Base-by-base conservation (phyloP, 345 rosid genomes). In the Citropsis articulata region DNA sequence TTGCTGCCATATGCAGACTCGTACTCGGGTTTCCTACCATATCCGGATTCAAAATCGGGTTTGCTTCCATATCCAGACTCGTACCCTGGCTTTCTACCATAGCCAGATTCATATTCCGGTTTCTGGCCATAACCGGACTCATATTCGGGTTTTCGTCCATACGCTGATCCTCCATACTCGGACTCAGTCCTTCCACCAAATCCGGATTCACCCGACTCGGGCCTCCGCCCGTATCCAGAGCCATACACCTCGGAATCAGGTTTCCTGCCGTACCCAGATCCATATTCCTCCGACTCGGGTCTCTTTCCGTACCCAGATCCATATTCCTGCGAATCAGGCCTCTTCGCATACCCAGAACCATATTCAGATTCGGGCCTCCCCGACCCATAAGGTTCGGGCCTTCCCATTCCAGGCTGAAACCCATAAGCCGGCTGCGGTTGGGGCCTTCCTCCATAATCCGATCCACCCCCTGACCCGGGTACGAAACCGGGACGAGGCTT, bases 401-500 rank as follows among this genome's bases (percentile, higher is more conserved):
- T 55, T 77, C n/a, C 66, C 71, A 16, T 40, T 12, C 77, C 83
- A 36, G 73, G n/a, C n/a, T 69, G 78, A 6, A 73, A 60, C 66
- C 86, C 90, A 63, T 73, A 69, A 0, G 77, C 84, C 45, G 88
- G 63, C 27, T 76, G 84, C 5, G 84, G 74, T 75, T 33, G 73
- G 31, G 56, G 75, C 81, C 30, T 57, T 42, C 73, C 83, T 8
- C 85, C 89, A 77, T 79, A 80, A 18, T 81, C 36, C 36, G 36
- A 35, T 7, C 36, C 36, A 35, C 36, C 36, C 7, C 36, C 88
- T 1, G 79, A 80, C n/a, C 84, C 88, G 45, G 90, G 86, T 27
- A 83, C 80, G 70, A 72, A 84, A 6, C 85, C 85, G 2, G 97
- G 92, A 33, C 89, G 87, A n/a, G 93, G 93, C 89, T 95, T 95